Base-by-base conservation (phyloP, 2,329 filamentous ascomycete genomes). In the Paraphaeosphaeria sporulosa region DNA sequence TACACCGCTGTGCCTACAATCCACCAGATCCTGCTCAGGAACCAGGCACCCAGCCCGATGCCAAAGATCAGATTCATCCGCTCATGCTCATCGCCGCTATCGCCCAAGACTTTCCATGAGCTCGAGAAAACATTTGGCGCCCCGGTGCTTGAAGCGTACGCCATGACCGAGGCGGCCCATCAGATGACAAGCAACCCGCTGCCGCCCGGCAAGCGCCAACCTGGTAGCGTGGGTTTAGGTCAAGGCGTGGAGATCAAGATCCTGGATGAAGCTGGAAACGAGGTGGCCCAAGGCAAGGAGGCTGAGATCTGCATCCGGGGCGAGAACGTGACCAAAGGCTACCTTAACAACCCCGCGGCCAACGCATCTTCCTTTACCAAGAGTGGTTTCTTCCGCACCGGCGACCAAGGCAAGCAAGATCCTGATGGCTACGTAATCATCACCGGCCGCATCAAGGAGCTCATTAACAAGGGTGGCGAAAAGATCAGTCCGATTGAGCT, bases 1-100 rank as follows among this genome's bases (percentile, higher is more conserved):
- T 96, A 95, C 80, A 95, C 92, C 0, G 93, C 93, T 0, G 93
- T 95, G n/a, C 93, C 93, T 1, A 96, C 93, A 0, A 96, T 96
- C 74, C 93, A 96, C 78, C 92, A 95, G 74, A 94, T 96, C 70
- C 84, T 96, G 4, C 87, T 96, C 60, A 92, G 90, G 79, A 88
- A 86, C 67, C 87, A 90, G 7, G 76, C 86, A 3, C 93, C 92
- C 4, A 85, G 75, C 57, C 89, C 90, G 1, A 83, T 88, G 58
- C 91, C 91, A 2, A 76, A 84, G 17, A 95, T 96, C 71, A 88
- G 93, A 66, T 96, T 96, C 80, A 94, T 96, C 72, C 87, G 93
- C 66, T 95, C 92, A 15, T 96, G 93, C 81, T 94, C 91, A 12
- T 93, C 90, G 21, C 92, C 92, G 0, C 83, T 96, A 15, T 91